Percentiles rank a stretch among this genome's conserved stretches.
Conservation (phyloP, 208 protist genomes). For the Lotmaria passim region DNA sequence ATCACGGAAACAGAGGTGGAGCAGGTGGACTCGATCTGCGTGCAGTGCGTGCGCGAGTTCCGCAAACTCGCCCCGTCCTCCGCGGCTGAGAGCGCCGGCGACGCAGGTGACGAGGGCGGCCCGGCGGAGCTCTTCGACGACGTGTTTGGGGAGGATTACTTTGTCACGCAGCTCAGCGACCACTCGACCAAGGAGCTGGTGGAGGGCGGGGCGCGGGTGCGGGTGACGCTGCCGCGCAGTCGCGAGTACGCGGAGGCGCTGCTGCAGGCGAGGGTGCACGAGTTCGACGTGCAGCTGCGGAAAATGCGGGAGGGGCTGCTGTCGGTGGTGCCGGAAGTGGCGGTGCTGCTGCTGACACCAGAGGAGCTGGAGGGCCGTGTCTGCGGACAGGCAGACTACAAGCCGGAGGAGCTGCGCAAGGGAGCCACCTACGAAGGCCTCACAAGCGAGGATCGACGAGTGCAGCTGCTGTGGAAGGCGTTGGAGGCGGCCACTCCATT, state of each 20-base stretch:
- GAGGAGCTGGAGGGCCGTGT: constrained; percentile 88
- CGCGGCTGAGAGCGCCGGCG: neutral
- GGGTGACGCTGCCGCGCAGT: constrained; percentile 78
- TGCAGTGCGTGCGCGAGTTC: constrained; percentile 89
- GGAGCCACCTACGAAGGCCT: constrained; percentile 87
- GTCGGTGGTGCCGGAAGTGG: constrained; percentile 85
- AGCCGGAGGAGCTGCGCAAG: constrained; percentile 81
- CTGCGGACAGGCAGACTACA: constrained; percentile 92
- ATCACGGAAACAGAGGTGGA: constrained; percentile 77
- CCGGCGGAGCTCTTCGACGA: constrained; percentile 75
- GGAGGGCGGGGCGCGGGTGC: constrained; percentile 52
- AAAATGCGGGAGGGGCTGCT: constrained; percentile 88
- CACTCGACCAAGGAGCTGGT: constrained; percentile 79
- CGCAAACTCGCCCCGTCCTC: constrained; percentile 45
- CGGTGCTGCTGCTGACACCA: constrained; percentile 83
- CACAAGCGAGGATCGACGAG: constrained; percentile 77
- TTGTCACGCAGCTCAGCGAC: constrained; percentile 86
- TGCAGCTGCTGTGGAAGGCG: constrained; percentile 91
- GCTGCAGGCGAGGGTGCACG: constrained; percentile 70
- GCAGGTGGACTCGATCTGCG: constrained; percentile 81
- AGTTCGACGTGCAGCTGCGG: constrained; percentile 77
- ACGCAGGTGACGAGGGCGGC: constrained; percentile 12
- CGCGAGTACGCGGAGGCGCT: constrained; percentile 83
- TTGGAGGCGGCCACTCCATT: constrained; percentile 82
- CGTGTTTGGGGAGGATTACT: constrained; percentile 85